Conservation (phyloP, 73 alveolate genomes). For the Durusdinium trenchii region DNA sequence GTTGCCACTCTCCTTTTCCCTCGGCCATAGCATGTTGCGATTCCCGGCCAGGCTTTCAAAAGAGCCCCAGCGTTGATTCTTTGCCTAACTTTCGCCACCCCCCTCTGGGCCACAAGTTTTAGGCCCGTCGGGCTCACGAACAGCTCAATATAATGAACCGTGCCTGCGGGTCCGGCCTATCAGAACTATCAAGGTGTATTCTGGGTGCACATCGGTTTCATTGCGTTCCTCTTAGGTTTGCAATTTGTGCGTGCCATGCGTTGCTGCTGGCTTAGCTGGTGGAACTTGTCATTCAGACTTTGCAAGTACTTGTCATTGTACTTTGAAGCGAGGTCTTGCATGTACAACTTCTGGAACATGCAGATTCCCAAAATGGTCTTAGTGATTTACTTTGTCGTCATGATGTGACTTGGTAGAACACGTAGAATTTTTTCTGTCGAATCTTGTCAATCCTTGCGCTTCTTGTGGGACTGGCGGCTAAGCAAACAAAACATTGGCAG, state of each 20-base stretch:
- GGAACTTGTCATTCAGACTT: too few relatives aligned
- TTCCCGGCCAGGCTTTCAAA: too few relatives aligned
- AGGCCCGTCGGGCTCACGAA: too few relatives aligned
- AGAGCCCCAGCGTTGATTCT: too few relatives aligned
- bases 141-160: not conserved
- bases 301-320: too few relatives aligned
- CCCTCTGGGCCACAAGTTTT: too few relatives aligned
- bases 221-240: slow-evolving; percentile 21
- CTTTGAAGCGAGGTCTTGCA: slow-evolving; percentile 45
- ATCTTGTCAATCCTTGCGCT: too few relatives aligned
- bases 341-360: slow-evolving; percentile 90
- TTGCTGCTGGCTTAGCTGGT: slow-evolving; percentile 1
- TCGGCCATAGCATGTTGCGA: too few relatives aligned
- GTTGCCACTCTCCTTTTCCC: too few relatives aligned
- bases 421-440: not conserved
- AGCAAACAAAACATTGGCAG: too few relatives aligned
- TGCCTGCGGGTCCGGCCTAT: not conserved
- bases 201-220: not conserved
- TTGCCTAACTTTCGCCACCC: too few relatives aligned
- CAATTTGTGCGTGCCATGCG: slow-evolving; percentile 92
- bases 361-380: slow-evolving; percentile 67
- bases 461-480: too few relatives aligned
- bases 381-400: slow-evolving; percentile 65
- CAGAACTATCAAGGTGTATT: not conserved
- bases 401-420: slow-evolving; percentile 9